These are phyloP conservation scores for Leishmania aethiopica DNA, from an alignment of 208 protist genomes.

Conservation along the genomic window DNA sequence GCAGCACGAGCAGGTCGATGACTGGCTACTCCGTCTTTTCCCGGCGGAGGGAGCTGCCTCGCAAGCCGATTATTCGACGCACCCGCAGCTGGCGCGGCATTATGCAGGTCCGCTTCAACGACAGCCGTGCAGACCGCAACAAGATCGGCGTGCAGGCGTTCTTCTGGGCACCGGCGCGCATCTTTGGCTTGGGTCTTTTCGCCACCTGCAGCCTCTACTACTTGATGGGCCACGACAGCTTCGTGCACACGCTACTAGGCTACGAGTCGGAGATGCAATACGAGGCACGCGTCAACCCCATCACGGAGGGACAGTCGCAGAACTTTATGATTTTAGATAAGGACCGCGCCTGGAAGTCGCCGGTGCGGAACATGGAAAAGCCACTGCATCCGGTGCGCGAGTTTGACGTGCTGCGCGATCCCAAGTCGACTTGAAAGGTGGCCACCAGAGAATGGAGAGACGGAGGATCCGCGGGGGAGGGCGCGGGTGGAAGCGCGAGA, in stretches of 20 bases:
- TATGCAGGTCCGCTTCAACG: conserved; percentile 90
- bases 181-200: conserved; percentile 70
- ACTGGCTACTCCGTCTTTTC: conserved; percentile 4
- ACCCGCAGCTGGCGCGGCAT: conserved; percentile 90
- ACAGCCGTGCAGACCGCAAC: conserved; percentile 73
- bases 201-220: conserved; percentile 63
- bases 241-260: conserved; percentile 82
- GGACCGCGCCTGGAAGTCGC: conserved; percentile 73
- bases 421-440: conserved; percentile 52
- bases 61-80: conserved; percentile 78
- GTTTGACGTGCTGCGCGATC: conserved; percentile 83
- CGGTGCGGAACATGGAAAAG: conserved; percentile 74
- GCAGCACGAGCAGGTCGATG: neutral
- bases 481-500: neutral
- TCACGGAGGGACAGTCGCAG: conserved; percentile 17
- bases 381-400: conserved; percentile 68
- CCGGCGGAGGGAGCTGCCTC: conserved; percentile 27
- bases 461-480: neutral
- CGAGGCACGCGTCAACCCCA: conserved; percentile 82
- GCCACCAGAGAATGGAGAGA: neutral
- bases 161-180: conserved; percentile 74
- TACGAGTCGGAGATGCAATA: conserved; percentile 93
- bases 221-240: conserved; percentile 76
- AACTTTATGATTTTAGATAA: conserved; percentile 56
- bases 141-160: conserved; percentile 59